Base-by-base conservation (phyloP, 345 rosid species). In the Eutrema japonicum region DNA sequence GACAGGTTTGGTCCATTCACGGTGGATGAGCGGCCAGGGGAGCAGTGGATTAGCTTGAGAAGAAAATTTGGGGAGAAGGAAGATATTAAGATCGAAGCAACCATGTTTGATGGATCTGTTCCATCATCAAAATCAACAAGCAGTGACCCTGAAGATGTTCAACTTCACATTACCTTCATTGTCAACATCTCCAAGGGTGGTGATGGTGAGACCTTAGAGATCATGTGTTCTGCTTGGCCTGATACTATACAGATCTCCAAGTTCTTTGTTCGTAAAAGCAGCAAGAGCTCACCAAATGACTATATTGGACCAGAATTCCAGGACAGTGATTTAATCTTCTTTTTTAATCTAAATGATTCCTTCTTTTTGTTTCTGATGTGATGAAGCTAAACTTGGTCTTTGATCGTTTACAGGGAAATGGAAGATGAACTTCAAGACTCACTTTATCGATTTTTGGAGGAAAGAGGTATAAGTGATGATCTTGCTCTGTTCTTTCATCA, bases 161-260 rank as follows among this genome's bases (percentile, higher is more conserved):
- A 78, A 73, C 93, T 87, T 79, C 96, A 86, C 76, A 80, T 91
- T 46, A 85, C 95, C 54, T 79, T 91, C 77, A 60, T 71, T 77
- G 89, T 91, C 73, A 87, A 71, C 77, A 84, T 94, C 73, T 77
- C 82, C 0, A 91, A 94, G 75, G 83, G 70, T 10, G 86, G 55
- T 62, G 72, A 75, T 69, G 75, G 70, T 56, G 80, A 86, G 64
- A 83, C 81, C 46, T 48, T 94, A 41, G 93, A 91, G 85, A 81
- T 89, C 63, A 60, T 83, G 80, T 89, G 96, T 82, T 88, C 96
- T 12, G 97, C 87, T 63, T 89, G 93, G 93, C 95, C 96, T 29
- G 88, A 88, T 80, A 73, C 81, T 58, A 70, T 91, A 35, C 86
- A 85, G 75, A 84, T 94, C 64, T 71, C 71, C 37, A 85, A 83